Conservation (phyloP, 179 eudicot genomes). For the Corrigiola litoralis region DNA sequence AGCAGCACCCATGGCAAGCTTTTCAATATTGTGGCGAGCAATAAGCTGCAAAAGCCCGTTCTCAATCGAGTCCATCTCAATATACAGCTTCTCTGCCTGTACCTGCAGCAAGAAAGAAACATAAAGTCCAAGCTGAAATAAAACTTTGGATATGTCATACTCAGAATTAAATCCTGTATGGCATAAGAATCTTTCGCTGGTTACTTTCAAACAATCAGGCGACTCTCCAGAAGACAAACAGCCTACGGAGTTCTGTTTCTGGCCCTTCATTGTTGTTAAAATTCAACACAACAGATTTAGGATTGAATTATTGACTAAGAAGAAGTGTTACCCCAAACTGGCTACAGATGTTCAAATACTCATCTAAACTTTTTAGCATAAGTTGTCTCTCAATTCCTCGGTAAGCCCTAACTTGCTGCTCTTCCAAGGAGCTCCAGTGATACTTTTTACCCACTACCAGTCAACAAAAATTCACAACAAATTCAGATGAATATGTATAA, state of each 20-base stretch:
- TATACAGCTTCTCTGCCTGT: conserved; percentile 41
- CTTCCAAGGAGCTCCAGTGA: conserved; percentile 41
- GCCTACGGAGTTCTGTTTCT: no score
- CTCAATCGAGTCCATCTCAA: conserved; percentile 67
- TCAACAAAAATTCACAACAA: not conserved
- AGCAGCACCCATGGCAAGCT: conserved; percentile 91
- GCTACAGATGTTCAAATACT: conserved; percentile 41
- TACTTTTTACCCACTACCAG: conserved; percentile 58
- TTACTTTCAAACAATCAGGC: no score
- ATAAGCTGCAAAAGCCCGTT: conserved; percentile 72
- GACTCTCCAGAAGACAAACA: no score
- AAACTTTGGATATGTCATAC: not conserved
- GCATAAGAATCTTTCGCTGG: no score
- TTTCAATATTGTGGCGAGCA: conserved; percentile 43
- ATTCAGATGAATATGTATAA: not conserved
- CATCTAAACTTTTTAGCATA: conserved; percentile 49
- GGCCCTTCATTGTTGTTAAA: no score
- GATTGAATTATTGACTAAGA: not conserved
- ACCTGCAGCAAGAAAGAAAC: conserved; percentile 37
- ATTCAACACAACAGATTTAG: not conserved
- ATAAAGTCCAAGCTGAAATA: not conserved
- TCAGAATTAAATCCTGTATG: no score
- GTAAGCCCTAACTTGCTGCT: conserved; percentile 40
- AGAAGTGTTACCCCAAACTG: conserved; percentile 55
- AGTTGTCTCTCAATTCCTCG: conserved; percentile 57